phyloP scores from a whole-genome alignment of 345 rosid species.

The Lepidium didymum region DNA sequence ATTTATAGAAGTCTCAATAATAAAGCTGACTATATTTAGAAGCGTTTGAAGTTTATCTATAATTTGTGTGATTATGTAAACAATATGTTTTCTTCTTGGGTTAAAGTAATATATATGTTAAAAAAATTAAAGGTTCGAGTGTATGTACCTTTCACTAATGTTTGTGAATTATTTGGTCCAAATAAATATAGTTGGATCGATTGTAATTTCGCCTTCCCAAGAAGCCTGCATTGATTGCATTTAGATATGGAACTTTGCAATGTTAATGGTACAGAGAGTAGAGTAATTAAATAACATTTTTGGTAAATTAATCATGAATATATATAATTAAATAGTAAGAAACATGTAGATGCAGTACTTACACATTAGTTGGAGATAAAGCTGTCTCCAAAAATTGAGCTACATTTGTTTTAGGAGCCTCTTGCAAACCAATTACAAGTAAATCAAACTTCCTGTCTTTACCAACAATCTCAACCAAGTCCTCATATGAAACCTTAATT shows the following conservation, averaged over 20 bases:
- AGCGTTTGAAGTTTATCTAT: too few relatives aligned
- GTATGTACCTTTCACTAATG: slow-evolving; percentile 26
- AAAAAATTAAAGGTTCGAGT: too few relatives aligned
- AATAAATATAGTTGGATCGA: slow-evolving; percentile 23
- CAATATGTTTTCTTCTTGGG: too few relatives aligned
- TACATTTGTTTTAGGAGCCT: slow-evolving; percentile 25
- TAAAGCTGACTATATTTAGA: too few relatives aligned
- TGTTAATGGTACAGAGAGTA: not conserved
- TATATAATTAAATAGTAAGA: not conserved
- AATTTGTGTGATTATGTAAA: too few relatives aligned
- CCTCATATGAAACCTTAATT: slow-evolving; percentile 31
- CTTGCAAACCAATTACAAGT: slow-evolving; percentile 29
- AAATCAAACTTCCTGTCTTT: slow-evolving; percentile 25
- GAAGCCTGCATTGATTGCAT: slow-evolving; percentile 16
- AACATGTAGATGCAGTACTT: not conserved
- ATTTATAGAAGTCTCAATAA: too few relatives aligned
- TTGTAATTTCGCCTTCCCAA: slow-evolving; percentile 26
- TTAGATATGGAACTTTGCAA: not conserved
- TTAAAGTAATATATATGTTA: too few relatives aligned
- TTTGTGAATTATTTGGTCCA: slow-evolving; percentile 25
- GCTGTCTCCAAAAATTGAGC: slow-evolving; percentile 18
- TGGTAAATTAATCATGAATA: not conserved
- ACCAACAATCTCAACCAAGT: slow-evolving; percentile 24
- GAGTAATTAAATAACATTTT: not conserved
- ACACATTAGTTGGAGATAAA: slow-evolving; percentile 26